phyloP scores from a whole-genome alignment of 164 flowering plant species.

The Akebia trifoliata region DNA sequence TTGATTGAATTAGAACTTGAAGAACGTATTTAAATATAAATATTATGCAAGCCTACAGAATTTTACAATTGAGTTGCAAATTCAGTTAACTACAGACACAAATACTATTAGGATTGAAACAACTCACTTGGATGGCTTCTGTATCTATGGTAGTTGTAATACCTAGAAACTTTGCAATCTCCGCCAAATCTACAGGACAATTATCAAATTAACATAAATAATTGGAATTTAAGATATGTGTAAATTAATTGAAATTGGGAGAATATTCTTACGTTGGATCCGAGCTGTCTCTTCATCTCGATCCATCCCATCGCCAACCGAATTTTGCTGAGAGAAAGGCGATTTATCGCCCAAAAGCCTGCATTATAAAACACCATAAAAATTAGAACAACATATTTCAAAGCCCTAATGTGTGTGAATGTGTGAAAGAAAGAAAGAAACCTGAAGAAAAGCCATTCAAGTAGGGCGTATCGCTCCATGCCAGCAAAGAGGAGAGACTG shows the following conservation, averaged over 20 bases:
- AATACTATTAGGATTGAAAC: background rate
- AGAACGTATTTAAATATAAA: too few relatives aligned
- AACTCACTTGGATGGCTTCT: conserved; percentile 81
- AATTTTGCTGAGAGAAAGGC: conserved; percentile 81
- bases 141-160: conserved; percentile 73
- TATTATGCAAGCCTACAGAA: too few relatives aligned
- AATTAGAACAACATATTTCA: background rate
- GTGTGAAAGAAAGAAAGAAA: conserved; percentile 9
- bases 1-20: too few relatives aligned
- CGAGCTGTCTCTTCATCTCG: conserved; percentile 92
- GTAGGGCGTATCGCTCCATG: conserved; percentile 94
- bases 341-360: conserved; percentile 93
- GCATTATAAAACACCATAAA: conserved; percentile 6
- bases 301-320: conserved; percentile 74
- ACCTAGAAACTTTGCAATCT: conserved; percentile 91
- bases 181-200: conserved; percentile 74
- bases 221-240: background rate
- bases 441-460: conserved; percentile 98
- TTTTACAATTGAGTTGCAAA: too few relatives aligned
- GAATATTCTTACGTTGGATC: conserved; percentile 58
- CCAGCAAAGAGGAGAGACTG: conserved; percentile 97
- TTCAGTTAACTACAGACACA: background rate
- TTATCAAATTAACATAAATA: background rate
- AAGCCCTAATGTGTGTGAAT: background rate
- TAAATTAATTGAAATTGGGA: background rate